Evolutionary conservation across 345 rosid genomes (phyloP).

Genomic region (Ceriops zippeliana): DNA sequence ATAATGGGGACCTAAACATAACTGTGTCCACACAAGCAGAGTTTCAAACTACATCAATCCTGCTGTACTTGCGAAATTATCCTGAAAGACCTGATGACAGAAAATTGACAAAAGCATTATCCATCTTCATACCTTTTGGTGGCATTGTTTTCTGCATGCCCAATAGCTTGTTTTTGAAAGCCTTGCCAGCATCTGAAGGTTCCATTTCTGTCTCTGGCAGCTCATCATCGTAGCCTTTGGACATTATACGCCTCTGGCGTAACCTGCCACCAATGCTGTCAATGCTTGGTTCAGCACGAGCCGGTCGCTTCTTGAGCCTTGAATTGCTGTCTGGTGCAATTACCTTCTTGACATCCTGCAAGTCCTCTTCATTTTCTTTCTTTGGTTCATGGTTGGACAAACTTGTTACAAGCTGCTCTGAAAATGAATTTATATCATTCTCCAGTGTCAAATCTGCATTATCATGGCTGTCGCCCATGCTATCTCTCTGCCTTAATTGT

Average conservation of each 20-base stretch:
- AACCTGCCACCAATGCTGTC: constrained; percentile 24
- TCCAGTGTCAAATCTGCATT: background rate
- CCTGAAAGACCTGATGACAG: no score
- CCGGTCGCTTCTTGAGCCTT: constrained; percentile 12
- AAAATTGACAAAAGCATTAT: no score
- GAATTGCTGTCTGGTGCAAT: background rate
- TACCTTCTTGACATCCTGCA: background rate
- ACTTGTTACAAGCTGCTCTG: background rate
- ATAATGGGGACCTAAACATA: no score
- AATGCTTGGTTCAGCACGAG: constrained; percentile 5
- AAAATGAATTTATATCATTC: constrained; percentile 3
- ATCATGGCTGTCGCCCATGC: constrained; percentile 7
- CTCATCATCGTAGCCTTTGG: background rate
- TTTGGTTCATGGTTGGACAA: background rate
- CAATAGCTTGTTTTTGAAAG: background rate
- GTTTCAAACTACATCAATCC: no score
- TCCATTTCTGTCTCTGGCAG: background rate
- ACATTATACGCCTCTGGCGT: constrained; percentile 14
- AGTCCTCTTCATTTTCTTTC: background rate
- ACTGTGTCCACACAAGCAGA: no score
- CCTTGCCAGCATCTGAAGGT: background rate
- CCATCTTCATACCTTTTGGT: no score
- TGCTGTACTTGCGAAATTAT: no score
- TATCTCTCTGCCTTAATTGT: constrained; percentile 44
- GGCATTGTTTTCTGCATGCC: no score